phyloP scores from a whole-genome alignment of 257 asterid species.

The Nicotiana obtusifolia region DNA sequence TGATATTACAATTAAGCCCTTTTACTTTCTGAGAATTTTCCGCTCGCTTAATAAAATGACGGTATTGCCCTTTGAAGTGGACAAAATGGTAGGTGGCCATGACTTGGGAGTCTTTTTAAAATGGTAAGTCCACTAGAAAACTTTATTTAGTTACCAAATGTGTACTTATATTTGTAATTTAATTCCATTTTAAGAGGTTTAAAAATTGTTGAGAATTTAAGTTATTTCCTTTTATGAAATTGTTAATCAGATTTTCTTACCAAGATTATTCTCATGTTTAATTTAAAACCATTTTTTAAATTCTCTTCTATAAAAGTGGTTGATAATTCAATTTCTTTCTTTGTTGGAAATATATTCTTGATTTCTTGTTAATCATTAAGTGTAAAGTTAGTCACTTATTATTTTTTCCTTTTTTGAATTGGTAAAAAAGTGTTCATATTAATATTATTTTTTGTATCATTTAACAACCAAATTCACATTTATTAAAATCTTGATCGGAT shows the following conservation, averaged over 20 bases:
- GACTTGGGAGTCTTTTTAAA: background rate
- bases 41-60: background rate
- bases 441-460: background rate
- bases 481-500: background rate
- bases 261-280: background rate
- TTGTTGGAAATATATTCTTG: background rate
- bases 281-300: background rate
- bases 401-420: background rate
- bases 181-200: background rate
- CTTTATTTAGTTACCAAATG: background rate
- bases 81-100: background rate
- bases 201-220: background rate
- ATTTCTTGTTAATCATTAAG: background rate
- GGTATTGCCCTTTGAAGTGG: background rate
- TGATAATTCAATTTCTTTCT: background rate
- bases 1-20: background rate
- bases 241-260: background rate
- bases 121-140: background rate
- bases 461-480: too few species aligned
- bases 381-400: background rate
- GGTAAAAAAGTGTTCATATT: background rate
- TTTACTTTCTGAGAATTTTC: background rate
- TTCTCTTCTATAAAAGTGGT: background rate
- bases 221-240: background rate
- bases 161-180: background rate